Conservation (phyloP, 2,329 filamentous ascomycete genomes). For the Dothidotthia symphoricarpi region DNA sequence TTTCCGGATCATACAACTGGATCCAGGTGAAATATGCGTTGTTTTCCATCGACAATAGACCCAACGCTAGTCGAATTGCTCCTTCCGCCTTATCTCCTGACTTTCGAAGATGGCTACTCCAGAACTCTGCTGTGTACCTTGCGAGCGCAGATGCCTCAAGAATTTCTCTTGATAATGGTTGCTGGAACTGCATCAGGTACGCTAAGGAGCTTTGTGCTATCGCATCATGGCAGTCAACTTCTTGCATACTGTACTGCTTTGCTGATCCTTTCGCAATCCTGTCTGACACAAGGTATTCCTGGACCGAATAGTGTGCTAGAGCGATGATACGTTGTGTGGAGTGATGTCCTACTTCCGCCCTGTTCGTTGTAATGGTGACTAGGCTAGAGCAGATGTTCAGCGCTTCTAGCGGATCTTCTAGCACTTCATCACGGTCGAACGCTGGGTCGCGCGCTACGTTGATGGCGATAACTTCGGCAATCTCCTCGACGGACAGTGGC, state of each 20-base stretch:
- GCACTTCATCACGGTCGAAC: conserved; percentile 37
- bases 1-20: conserved; percentile 17
- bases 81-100: conserved; percentile 9
- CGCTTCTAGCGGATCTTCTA: conserved; percentile 35
- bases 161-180: conserved; percentile 5
- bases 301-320: conserved; percentile 39
- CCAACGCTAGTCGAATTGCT: conserved; percentile 8
- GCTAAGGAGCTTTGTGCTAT: conserved; percentile 24
- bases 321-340: conserved; percentile 6
- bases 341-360: neutral
- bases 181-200: conserved; percentile 29
- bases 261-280: conserved; percentile 22
- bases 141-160: conserved; percentile 17
- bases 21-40: conserved; percentile 22
- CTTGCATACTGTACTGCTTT: conserved; percentile 23
- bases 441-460: conserved; percentile 22
- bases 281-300: conserved; percentile 36
- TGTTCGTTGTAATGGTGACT: conserved; percentile 19
- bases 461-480: conserved; percentile 27
- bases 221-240: conserved; percentile 14
- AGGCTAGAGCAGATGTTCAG: conserved; percentile 36
- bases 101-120: conserved; percentile 22
- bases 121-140: conserved; percentile 30
- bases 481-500: conserved; percentile 22
- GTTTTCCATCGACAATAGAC: conserved; percentile 11